Evolutionary conservation across 1,284 basidiomycete species (phyloP), one percentile per base, ranked within the genome.

Genomic region (Ganoderma resinaceum): DNA sequence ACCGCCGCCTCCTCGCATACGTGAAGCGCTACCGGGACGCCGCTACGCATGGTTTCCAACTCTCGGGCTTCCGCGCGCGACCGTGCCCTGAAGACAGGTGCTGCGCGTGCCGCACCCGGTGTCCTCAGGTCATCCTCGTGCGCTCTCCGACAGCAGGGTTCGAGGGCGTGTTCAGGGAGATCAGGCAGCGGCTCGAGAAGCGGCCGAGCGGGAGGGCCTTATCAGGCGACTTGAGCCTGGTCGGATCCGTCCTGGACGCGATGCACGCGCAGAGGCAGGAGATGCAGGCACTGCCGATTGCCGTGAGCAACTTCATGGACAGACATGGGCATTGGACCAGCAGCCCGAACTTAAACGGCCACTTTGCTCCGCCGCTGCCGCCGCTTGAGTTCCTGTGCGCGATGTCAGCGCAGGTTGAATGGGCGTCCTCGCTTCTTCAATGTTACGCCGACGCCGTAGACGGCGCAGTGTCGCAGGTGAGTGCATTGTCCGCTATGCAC

Each of bases 401-500:
- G 4, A 60, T 60, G 58, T 60, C 58, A 12, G 23, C 18, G 11
- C 58, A 38, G 23, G 23, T 40, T 16, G 37, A 40, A 8, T 60
- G 58, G 58, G 58, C 37, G 18, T 60, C 37, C 8, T 37, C n/a
- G 3, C 23, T 60, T 35, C 58, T 60, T 16, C 35, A 60, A 14
- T 38, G 37, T 5, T 60, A 40, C 37, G 58, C 58, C 16, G 58
- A 60, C 16, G 58, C 65, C 52, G 42, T 66, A 60, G 65, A 58
- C 12, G 23, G 37, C 5, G 43, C 23, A n/a, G 31, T 66, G 16
- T 37, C 43, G 26, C 42, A 42, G 57, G 31, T 52, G 29, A 59
- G 37, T 31, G 33, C 12, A 14, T 8, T 33, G 16, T 46, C 43
- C 31, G 38, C 42, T 29, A 4, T 11, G 35, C 23, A 16, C 23